A percentile compares a stretch with the other conserved stretches of the same genome.
phyloP scores from a whole-genome alignment of 306 rosid genomes.

The Neltuma alba region DNA sequence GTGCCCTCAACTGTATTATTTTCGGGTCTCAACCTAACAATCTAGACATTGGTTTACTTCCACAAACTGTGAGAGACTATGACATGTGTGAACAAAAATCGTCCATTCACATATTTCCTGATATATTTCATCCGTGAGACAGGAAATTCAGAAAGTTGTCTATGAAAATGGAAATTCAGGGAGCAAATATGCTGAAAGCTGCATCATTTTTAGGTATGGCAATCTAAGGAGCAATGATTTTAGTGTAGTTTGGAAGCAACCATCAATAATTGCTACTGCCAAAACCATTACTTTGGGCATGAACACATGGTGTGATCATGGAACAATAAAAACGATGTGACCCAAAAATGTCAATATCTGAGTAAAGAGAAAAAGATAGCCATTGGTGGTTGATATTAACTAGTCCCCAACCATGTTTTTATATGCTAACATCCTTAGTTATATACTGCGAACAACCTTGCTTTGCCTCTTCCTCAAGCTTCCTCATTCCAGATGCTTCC shows the following conservation, averaged over 20 bases:
- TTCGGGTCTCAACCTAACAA: neutral
- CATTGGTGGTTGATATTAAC: conserved; percentile 39
- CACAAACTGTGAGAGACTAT: neutral
- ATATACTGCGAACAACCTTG: conserved; percentile 30
- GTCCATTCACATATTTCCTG: neutral
- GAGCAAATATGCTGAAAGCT: neutral
- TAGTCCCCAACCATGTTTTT: conserved; percentile 33
- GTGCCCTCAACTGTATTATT: conserved; percentile 1
- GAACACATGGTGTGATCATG: conserved; percentile 37
- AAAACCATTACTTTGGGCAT: conserved; percentile 26
- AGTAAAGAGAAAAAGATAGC: conserved; percentile 37
- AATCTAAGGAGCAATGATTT: conserved; percentile 1
- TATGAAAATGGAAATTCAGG: neutral
- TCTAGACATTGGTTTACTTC: neutral
- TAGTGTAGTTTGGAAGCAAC: conserved; percentile 52
- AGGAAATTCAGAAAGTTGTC: neutral
- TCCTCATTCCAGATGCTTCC: conserved; percentile 21
- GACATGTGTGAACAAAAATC: neutral
- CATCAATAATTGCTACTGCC: conserved; percentile 35
- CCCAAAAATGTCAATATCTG: conserved; percentile 39
- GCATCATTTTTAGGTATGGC: neutral
- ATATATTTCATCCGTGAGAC: neutral
- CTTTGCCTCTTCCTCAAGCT: conserved; percentile 43
- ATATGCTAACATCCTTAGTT: conserved; percentile 32
- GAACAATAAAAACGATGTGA: conserved; percentile 38